Evolutionary conservation across 1,284 basidiomycete genomes (phyloP).

Genomic region (Ustilago nuda): DNA sequence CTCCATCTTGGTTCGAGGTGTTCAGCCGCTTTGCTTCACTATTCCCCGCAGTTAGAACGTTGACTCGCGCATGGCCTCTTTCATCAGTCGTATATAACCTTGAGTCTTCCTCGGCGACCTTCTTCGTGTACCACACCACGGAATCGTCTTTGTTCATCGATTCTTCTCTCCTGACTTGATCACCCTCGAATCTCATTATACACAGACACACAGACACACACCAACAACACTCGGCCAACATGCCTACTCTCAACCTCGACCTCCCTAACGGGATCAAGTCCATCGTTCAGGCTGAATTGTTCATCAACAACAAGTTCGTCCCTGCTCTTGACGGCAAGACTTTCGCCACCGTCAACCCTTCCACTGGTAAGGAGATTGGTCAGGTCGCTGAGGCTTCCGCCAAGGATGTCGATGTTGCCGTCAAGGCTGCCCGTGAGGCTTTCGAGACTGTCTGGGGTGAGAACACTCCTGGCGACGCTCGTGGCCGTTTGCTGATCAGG

Average conservation of each 20-base stretch:
- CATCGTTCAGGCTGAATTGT: constrained; percentile 59
- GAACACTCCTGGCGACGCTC: constrained; percentile 74
- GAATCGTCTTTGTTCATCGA: constrained; percentile 1
- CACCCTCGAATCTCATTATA: neutral
- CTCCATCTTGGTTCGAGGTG: constrained; percentile 3
- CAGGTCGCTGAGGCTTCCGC: constrained; percentile 64
- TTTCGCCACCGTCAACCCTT: constrained; percentile 63
- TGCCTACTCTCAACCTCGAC: constrained; percentile 63
- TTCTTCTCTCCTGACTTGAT: neutral
- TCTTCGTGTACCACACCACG: neutral
- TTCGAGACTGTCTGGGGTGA: constrained; percentile 61
- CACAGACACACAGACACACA: neutral
- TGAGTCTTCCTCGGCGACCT: neutral
- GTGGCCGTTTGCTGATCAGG: constrained; percentile 76
- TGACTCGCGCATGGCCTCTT: neutral
- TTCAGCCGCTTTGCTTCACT: neutral
- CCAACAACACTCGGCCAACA: constrained; percentile 14
- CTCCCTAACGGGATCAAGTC: constrained; percentile 65
- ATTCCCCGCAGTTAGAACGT: constrained; percentile 26
- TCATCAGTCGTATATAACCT: constrained; percentile 14
- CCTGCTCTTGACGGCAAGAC: constrained; percentile 63
- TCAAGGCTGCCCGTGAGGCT: constrained; percentile 61
- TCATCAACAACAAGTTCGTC: constrained; percentile 67
- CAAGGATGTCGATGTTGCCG: constrained; percentile 64
- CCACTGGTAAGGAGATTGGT: constrained; percentile 64